Percentiles rank a stretch among this genome's conserved stretches.
Evolutionary conservation across 164 flowering plant genomes (phyloP).

Genomic region (Vitis labrusca): DNA sequence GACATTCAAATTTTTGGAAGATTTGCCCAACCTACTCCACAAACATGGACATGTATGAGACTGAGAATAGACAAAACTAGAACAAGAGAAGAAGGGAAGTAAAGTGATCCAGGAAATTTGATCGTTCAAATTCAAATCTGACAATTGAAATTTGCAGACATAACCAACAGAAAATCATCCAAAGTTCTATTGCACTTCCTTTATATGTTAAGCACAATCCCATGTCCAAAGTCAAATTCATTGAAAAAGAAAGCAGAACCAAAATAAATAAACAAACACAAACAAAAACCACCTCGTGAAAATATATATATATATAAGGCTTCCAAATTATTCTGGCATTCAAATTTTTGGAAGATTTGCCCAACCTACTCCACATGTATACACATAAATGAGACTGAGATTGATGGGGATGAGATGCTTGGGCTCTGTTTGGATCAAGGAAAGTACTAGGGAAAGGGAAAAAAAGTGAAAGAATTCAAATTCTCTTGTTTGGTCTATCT

Average conservation of each 20-base stretch:
- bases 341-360: slow-evolving; percentile 90
- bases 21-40: slow-evolving; percentile 79
- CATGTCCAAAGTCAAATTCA: no score
- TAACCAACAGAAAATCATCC: not conserved
- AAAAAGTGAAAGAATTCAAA: no score
- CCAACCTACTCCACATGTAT: slow-evolving; percentile 57
- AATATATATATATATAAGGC: not conserved
- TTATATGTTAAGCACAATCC: no score
- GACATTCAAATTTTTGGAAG: slow-evolving; percentile 86
- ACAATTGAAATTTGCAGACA: no score
- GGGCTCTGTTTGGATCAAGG: no score
- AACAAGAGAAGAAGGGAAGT: not conserved
- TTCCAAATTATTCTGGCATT: slow-evolving; percentile 50
- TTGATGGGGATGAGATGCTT: no score
- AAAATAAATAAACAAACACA: no score
- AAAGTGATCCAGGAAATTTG: not conserved
- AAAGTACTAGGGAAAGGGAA: no score
- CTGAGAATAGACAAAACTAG: not conserved
- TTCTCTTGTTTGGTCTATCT: no score
- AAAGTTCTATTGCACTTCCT: not conserved
- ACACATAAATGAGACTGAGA: slow-evolving; percentile 1
- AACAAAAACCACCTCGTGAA: no score
- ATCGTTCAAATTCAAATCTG: no score
- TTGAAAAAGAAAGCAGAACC: no score
- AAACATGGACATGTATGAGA: slow-evolving; percentile 8